Base-by-base conservation (phyloP, 106 monocot species). In the Dendrobium officinale region DNA sequence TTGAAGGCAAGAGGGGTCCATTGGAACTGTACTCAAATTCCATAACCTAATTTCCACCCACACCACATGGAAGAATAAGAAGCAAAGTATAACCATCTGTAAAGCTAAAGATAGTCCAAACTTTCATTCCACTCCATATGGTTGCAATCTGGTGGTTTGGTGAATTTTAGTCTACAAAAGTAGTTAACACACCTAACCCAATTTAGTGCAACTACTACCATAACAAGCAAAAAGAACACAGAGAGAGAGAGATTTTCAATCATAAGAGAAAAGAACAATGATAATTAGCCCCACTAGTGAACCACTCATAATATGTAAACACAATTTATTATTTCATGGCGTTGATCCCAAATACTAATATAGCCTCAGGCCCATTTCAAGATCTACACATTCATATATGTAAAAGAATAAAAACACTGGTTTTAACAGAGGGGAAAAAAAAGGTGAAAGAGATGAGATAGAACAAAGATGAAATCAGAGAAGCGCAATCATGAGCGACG, bases 81-180 rank as follows among this genome's bases (percentile, higher is more conserved):
- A 70, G 70, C 37, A 70, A 70, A 11, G 70, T 70, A 70, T 70
- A 66, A 29, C 70, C 70, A 33, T 70, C 70, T 70, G 70, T 70
- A 37, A 70, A 70, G 70, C 37, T 70, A 70, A 37, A 70, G 70
- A 9, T 61, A 37, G 70, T 22, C 37, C 70, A 70, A 70, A 33
- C 70, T 70, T 70, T 2, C 15, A 7, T 33, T 29, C 70, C 70
- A 70, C 70, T 70, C 70, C 9, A 70, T 37, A 33, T 70, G 68
- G 31, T 31, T 68, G 26, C 29, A 68, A 31, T 68, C 29, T 68
- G 68, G 68, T 68, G 37, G 70, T 61, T 61, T 61, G 22, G 22
- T 61, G n/a, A 37, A 13, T 37, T 68, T 31, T 0, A 29, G 31
- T 11, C 33, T 68, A 68, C 31, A 0, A 37, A 37, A 70, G 29